Base-by-base conservation (phyloP, 345 rosid genomes). In the Corchorus olitorius region DNA sequence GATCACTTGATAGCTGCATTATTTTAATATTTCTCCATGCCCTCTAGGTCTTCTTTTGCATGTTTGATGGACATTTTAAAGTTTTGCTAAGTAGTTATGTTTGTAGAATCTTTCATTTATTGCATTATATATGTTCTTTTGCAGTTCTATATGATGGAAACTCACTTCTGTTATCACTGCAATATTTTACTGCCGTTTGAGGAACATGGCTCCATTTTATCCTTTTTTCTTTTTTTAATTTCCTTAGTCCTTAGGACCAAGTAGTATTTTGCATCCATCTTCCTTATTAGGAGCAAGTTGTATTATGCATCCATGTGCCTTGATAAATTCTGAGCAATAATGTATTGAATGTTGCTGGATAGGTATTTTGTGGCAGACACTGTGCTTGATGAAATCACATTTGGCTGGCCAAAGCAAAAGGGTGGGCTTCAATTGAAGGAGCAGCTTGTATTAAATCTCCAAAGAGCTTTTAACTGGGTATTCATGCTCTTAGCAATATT, bases 321-420 rank as follows among this genome's bases (percentile, higher is more conserved):
- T 27, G 27, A 27, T 27, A 22, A 16, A 2, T 73, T 45, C 41
- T 27, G 65, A 74, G 62, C 19, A 60, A 46, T 48, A 15, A 33
- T 56, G n/a, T 71, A 35, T 54, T 58, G 27, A 6, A n/a, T 77
- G 62, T 56, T 75, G 70, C 46, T 65, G 58, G 49, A 70, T 69
- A 95, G 98, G 88, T 95, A 91, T 76, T 95, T 91, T 81, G 86
- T 95, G 72, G 90, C 97, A 17, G 98, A 95, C 85, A 95, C 84
- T 27, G 87, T 95, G 62, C 93, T 92, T 69, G 98, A 89, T 77
- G 98, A 95, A 73, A 85, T 93, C 78, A 89, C 88, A 54, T 92
- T 95, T 87, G 98, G 99, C 61, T 93, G 97, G 97, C 97, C 99
- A 73, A 88, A 97, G 85, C 87, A 86, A 87, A 93, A 84, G 81